Percentiles rank a stretch among this genome's conserved stretches.
phyloP scores from a whole-genome alignment of 2,329 filamentous ascomycete genomes.

The Boeremia exigua region DNA sequence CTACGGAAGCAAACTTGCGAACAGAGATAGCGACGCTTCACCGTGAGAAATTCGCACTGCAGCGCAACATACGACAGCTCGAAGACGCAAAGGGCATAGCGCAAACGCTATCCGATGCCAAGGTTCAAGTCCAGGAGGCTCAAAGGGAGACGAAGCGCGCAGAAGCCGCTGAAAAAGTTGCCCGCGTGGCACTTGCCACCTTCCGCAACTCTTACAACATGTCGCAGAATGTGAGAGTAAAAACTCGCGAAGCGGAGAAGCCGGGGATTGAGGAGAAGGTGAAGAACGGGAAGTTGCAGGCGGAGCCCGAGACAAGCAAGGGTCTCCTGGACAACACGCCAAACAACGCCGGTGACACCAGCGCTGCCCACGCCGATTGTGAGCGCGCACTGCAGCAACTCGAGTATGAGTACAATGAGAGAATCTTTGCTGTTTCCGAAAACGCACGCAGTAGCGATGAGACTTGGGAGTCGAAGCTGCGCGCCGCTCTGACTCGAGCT shows the following conservation, averaged over 20 bases:
- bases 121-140: not conserved
- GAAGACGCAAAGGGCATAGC: slow-evolving; percentile 2
- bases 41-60: not conserved
- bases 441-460: no score
- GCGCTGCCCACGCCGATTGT: not conserved
- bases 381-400: not conserved
- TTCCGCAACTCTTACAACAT: not conserved
- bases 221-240: not conserved
- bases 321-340: not conserved
- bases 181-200: not conserved
- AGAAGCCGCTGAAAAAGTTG: slow-evolving; percentile 8
- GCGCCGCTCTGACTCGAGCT: no score
- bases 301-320: not conserved
- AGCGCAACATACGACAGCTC: not conserved
- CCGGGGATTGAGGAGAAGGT: not conserved
- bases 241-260: not conserved
- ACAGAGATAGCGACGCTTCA: not conserved
- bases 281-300: not conserved
- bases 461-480: no score
- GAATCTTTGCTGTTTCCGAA: no score
- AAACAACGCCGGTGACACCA: not conserved
- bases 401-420: not conserved
- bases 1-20: not conserved
- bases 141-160: slow-evolving; percentile 8
- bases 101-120: not conserved